Conservation (phyloP, 108 stramenopile genomes). For the Nitzschia sp. region DNA sequence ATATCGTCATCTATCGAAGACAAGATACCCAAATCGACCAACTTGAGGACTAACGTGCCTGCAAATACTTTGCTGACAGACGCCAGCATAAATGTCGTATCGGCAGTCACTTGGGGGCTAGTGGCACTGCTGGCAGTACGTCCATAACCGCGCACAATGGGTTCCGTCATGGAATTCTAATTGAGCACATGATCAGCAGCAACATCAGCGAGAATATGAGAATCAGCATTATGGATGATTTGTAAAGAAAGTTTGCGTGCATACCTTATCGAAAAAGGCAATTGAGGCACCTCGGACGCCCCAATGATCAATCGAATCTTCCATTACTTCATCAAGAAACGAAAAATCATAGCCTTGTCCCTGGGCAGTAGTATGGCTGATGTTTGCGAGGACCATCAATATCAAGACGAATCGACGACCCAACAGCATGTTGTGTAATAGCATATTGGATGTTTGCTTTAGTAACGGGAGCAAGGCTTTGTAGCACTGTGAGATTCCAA, state of each 20-base stretch:
- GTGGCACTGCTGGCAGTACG: neutral
- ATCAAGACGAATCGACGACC: too few relatives aligned
- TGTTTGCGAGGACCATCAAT: too few relatives aligned
- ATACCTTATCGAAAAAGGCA: slow-evolving; percentile 7
- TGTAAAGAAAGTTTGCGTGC: too few relatives aligned
- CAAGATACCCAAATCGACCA: slow-evolving; percentile 2
- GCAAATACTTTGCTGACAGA: slow-evolving; percentile 29
- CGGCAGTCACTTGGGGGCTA: slow-evolving; percentile 16
- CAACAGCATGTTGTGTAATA: too few relatives aligned
- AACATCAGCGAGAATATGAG: neutral
- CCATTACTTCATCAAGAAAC: neutral
- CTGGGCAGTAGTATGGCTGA: too few relatives aligned
- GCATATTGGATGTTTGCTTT: too few relatives aligned
- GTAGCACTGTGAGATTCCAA: too few relatives aligned
- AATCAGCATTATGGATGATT: too few relatives aligned
- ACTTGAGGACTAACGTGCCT: slow-evolving; percentile 12
- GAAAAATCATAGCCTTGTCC: neutral
- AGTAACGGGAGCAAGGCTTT: too few relatives aligned
- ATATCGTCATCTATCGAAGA: slow-evolving; percentile 24
- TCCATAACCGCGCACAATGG: slow-evolving; percentile 27
- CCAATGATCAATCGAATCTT: neutral
- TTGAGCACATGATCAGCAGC: neutral
- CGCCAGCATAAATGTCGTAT: slow-evolving; percentile 35
- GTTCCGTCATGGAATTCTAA: neutral
- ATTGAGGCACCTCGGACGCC: slow-evolving; percentile 16